Percentiles rank a stretch among this genome's conserved stretches.
phyloP scores from a whole-genome alignment of 1,284 basidiomycete genomes.

The Rhodotorula sp. region DNA sequence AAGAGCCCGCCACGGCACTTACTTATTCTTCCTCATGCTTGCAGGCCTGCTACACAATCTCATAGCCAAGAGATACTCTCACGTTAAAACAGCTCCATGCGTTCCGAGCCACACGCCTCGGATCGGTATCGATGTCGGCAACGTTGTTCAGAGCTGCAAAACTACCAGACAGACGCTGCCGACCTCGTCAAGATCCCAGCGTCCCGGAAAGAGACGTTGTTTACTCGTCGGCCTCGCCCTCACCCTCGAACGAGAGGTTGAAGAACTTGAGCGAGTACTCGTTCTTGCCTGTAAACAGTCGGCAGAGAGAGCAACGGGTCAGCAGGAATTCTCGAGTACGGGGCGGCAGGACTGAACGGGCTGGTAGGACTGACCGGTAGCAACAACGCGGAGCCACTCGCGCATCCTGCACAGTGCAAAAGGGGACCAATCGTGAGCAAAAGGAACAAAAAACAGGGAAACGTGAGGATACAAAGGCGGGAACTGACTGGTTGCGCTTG shows the following conservation, averaged over 20 bases:
- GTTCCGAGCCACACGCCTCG: no score
- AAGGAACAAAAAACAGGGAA: neutral
- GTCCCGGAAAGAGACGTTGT: neutral
- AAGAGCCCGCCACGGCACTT: no score
- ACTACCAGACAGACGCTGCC: neutral
- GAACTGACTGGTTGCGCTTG: constrained; percentile 39
- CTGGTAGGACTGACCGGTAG: neutral
- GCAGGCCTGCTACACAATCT: no score
- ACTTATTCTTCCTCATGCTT: no score
- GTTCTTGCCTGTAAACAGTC: constrained; percentile 48
- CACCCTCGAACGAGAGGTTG: constrained; percentile 44
- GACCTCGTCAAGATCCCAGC: no score
- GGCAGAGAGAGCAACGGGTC: no score
- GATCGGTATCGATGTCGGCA: no score
- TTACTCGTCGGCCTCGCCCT: constrained; percentile 26
- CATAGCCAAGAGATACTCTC: no score
- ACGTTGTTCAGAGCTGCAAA: neutral
- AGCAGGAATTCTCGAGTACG: neutral
- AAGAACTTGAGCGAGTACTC: constrained; percentile 48
- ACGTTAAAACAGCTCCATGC: no score
- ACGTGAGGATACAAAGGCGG: no score
- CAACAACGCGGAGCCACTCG: constrained; percentile 41
- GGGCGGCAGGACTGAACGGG: constrained; percentile 5
- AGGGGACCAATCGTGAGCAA: no score
- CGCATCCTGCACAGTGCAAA: constrained; percentile 23